These are phyloP conservation scores for Saturnispora silvae DNA, from an alignment of 805 yeast genomes.

Conservation along the genomic window DNA sequence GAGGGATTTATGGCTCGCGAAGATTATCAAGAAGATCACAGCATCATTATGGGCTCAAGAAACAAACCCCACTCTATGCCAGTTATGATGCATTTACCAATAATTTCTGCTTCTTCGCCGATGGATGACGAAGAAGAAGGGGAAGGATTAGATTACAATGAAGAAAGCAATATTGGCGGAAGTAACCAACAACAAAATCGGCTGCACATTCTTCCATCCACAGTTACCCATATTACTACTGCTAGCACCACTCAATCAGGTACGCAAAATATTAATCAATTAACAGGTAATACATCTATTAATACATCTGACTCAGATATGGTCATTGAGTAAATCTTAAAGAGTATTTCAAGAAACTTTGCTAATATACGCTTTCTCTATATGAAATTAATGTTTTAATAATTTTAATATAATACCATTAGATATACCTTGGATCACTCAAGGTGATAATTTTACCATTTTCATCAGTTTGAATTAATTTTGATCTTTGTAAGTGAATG, in stretches of 20 bases:
- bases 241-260: slow-evolving; percentile 9
- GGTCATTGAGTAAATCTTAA: slow-evolving; percentile 21
- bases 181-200: too few relatives aligned
- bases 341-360: too few relatives aligned
- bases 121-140: slow-evolving; percentile 4
- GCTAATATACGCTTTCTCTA: too few relatives aligned
- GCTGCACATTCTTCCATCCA: neutral
- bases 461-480: slow-evolving; percentile 54
- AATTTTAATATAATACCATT: too few relatives aligned
- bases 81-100: neutral
- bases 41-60: slow-evolving; percentile 9
- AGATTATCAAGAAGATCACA: slow-evolving; percentile 28
- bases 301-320: slow-evolving; percentile 21
- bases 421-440: slow-evolving; percentile 11
- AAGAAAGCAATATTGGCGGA: too few relatives aligned
- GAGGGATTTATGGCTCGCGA: slow-evolving; percentile 29
- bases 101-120: slow-evolving; percentile 4
- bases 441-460: slow-evolving; percentile 11
- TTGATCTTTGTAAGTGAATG: slow-evolving; percentile 66
- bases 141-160: slow-evolving; percentile 7
- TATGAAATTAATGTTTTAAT: too few relatives aligned
- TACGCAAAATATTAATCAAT: slow-evolving; percentile 1
- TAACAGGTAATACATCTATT: slow-evolving; percentile 13
- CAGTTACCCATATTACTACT: slow-evolving; percentile 7
- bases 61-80: too few relatives aligned